Conservation (phyloP, 78 protist species). For the Tieghemostelium lacteum region DNA sequence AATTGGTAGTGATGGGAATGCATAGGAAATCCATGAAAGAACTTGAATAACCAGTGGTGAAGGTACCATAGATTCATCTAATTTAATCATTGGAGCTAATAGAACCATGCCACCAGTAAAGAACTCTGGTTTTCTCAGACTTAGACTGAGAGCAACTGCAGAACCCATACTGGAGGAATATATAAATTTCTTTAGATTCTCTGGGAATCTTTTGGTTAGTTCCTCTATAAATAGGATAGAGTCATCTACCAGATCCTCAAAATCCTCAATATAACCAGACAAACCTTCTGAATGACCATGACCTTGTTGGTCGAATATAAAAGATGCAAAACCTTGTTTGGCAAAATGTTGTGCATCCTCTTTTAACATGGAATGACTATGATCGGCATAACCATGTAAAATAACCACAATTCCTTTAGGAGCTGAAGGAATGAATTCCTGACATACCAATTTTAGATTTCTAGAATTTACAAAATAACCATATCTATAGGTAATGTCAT, state of each 20-base stretch:
- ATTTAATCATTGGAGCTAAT: conserved; percentile 61
- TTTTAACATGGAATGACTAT: conserved; percentile 23
- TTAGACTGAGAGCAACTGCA: conserved; percentile 31
- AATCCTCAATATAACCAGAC: conserved; percentile 10
- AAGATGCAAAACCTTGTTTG: conserved; percentile 22
- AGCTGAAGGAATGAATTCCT: conserved; percentile 51
- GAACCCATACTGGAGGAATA: conserved; percentile 56
- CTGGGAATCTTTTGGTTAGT: conserved; percentile 30
- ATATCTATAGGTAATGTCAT: conserved; percentile 4
- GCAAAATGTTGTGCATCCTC: conserved; percentile 29
- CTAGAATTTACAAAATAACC: conserved; percentile 57
- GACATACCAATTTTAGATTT: conserved; percentile 56
- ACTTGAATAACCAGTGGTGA: conserved; percentile 4
- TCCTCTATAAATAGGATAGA: conserved; percentile 36
- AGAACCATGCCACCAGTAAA: conserved; percentile 54
- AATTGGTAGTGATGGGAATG: conserved; percentile 43
- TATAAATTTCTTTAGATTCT: conserved; percentile 32
- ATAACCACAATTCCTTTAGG: conserved; percentile 51
- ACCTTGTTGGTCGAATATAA: conserved; percentile 64
- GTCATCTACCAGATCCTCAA: conserved; percentile 64
- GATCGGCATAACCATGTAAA: conserved; percentile 68
- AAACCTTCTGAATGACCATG: conserved; percentile 66
- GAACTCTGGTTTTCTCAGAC: conserved; percentile 36
- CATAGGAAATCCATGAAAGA: conserved; percentile 16
- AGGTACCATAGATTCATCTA: conserved; percentile 66